Evolutionary conservation across 2,329 filamentous ascomycete species (phyloP), one percentile per base, ranked within the genome.

Genomic region (Fusarium napiforme): DNA sequence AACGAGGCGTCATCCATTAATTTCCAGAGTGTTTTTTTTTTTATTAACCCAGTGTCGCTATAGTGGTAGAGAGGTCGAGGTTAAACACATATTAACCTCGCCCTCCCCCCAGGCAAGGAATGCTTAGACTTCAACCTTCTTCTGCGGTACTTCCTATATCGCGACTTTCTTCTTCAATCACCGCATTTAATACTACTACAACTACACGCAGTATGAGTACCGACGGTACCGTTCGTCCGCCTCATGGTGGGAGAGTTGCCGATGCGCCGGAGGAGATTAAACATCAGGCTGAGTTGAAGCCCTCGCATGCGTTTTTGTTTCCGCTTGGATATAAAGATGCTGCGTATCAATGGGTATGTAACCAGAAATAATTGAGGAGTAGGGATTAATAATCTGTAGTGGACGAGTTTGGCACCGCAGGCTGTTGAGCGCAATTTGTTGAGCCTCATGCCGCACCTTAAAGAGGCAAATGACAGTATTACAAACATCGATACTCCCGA

Each of bases 251-350:
- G 0, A 71, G 73, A 28, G 64, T 76, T 21, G 71, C 77, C 50
- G 74, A 78, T 60, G 42, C 70, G 21, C 67, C 67, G 18, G 73
- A 78, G 28, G 65, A 73, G 36, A 73, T 75, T 30, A 78, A 78
- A 40, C 77, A 78, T 18, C 78, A 78, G 60, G 74, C 79, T 45
- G 70, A 78, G 49, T 71, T 74, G 28, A 79, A 77, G 34, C 77
- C 78, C 3, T 66, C 77, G 4, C 79, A 82, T 42, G 78, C 79
- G 4, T 91, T 89, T 40, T 40, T 75, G 82, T 98, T 99, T 75
- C 95, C 96, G 5, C 84, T 98, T 28, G 92, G 95, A 56, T 97
- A 97, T 84, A 96, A 95, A 79, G 95, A 97, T 66, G 96, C 94
- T 21, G 94, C 94, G 72, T 92, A 89, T 75, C 96, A 98, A 87